A percentile compares a stretch with the other conserved stretches of the same genome.
Evolutionary conservation across 108 stramenopile species (phyloP).

Genomic region (Pseudonitzschia multistriata): DNA sequence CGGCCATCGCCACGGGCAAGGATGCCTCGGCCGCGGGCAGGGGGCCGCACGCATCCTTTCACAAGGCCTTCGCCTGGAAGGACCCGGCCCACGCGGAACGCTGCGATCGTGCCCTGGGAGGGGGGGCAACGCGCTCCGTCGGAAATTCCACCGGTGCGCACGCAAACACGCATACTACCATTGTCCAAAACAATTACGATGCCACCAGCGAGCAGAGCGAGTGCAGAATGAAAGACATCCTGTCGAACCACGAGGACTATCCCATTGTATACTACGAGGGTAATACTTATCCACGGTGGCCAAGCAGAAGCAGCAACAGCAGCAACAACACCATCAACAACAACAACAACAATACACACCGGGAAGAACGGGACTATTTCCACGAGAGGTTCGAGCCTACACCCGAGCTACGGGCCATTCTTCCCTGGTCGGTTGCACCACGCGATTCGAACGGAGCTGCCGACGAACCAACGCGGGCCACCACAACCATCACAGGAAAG

Average conservation of each 20-base stretch:
- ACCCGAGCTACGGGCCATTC: constrained; percentile 4
- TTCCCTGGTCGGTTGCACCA: constrained; percentile 28
- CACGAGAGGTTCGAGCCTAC: constrained; percentile 26
- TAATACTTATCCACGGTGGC: constrained; percentile 57
- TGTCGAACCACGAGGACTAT: background rate
- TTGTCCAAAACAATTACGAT: constrained; percentile 12
- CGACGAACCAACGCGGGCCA: too few species aligned
- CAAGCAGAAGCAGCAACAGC: background rate
- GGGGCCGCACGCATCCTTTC: background rate
- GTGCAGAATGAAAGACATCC: constrained; percentile 25
- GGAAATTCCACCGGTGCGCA: background rate
- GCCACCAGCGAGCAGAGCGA: constrained; percentile 25
- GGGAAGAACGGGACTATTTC: constrained; percentile 22
- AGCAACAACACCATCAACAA: too few species aligned
- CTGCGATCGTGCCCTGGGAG: background rate
- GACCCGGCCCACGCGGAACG: background rate
- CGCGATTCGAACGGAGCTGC: too few species aligned
- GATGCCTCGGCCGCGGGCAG: too few species aligned
- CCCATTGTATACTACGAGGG: constrained; percentile 14
- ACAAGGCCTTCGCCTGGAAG: constrained; percentile 9
- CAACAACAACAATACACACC: background rate
- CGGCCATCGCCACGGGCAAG: background rate
- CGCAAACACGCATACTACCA: background rate
- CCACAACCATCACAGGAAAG: too few species aligned
- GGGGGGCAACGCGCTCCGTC: background rate